Evolutionary conservation across 2,329 filamentous ascomycete species (phyloP).

Genomic region (Tolypocladium tropicale): DNA sequence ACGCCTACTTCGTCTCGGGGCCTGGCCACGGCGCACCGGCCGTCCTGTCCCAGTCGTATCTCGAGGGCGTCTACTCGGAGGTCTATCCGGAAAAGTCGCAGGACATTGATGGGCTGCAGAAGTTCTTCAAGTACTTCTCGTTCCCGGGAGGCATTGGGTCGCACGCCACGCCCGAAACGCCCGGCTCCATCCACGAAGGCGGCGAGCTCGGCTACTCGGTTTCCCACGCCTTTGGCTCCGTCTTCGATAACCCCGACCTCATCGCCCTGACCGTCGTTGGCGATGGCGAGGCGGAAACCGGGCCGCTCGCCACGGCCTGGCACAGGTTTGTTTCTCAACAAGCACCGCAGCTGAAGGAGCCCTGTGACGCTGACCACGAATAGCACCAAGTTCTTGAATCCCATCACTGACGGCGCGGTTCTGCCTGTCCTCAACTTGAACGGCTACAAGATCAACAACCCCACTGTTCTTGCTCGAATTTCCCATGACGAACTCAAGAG

Average conservation of each 20-base stretch:
- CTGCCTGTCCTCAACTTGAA: conserved; percentile 71
- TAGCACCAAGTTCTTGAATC: conserved; percentile 69
- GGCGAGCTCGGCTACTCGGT: conserved; percentile 75
- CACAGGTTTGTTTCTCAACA: conserved; percentile 33
- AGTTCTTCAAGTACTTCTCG: conserved; percentile 76
- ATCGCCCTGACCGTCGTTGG: conserved; percentile 72
- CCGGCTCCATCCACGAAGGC: conserved; percentile 67
- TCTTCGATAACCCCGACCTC: conserved; percentile 64
- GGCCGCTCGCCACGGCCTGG: conserved; percentile 69
- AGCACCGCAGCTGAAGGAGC: neutral
- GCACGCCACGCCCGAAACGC: conserved; percentile 70
- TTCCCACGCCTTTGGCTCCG: conserved; percentile 67
- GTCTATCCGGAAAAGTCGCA: conserved; percentile 66
- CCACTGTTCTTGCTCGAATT: conserved; percentile 63
- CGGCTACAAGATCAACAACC: conserved; percentile 80
- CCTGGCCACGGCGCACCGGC: conserved; percentile 71
- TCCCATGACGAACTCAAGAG: conserved; percentile 61
- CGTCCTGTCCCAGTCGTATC: conserved; percentile 64
- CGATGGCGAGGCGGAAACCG: conserved; percentile 74
- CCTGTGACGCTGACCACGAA: neutral
- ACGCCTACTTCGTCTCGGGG: conserved; percentile 64
- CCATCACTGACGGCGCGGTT: conserved; percentile 67
- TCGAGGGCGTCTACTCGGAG: conserved; percentile 69
- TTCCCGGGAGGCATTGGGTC: conserved; percentile 72
- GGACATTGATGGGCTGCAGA: conserved; percentile 57